These are phyloP conservation scores for Kluyveromyces starmeri DNA, from an alignment of 805 yeast species.

Conservation along the genomic window DNA sequence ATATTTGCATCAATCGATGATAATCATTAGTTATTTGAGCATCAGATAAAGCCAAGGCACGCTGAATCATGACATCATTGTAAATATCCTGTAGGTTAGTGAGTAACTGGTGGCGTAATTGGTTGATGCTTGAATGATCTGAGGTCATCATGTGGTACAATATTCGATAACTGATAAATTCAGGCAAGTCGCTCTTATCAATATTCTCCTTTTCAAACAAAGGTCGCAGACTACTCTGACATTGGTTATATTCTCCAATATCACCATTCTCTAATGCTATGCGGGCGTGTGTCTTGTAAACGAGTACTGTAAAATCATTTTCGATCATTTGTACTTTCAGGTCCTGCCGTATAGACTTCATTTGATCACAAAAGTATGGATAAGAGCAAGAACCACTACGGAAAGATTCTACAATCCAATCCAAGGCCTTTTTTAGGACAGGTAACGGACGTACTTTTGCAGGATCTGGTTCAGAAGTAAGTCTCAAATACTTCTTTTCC, in stretches of 20 bases:
- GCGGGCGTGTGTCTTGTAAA: constrained; percentile 80
- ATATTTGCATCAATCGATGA: constrained; percentile 40
- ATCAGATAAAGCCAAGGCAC: constrained; percentile 26
- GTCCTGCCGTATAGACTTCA: constrained; percentile 89
- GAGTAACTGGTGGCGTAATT: constrained; percentile 15
- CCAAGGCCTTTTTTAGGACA: constrained; percentile 50
- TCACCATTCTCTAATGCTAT: constrained; percentile 79
- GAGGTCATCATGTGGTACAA: constrained; percentile 69
- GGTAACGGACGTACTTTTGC: constrained; percentile 65
- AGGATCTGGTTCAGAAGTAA: constrained; percentile 91
- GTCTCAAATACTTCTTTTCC: constrained; percentile 72
- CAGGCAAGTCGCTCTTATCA: constrained; percentile 37
- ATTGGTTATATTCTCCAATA: constrained; percentile 91
- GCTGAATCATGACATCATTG: constrained; percentile 15
- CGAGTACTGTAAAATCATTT: constrained; percentile 63
- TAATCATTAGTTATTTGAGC: constrained; percentile 39
- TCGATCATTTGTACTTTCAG: constrained; percentile 84
- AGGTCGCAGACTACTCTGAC: constrained; percentile 69
- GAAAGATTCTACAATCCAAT: constrained; percentile 45
- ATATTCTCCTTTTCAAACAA: constrained; percentile 42
- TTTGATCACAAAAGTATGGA: constrained; percentile 76
- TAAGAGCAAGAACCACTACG: constrained; percentile 45
- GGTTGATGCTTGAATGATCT: constrained; percentile 34
- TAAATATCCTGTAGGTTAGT: constrained; percentile 8
- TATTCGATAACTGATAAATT: constrained; percentile 64